Evolutionary conservation across 352 stramenopile genomes (phyloP).

Genomic region (Saprolegnia diclina): DNA sequence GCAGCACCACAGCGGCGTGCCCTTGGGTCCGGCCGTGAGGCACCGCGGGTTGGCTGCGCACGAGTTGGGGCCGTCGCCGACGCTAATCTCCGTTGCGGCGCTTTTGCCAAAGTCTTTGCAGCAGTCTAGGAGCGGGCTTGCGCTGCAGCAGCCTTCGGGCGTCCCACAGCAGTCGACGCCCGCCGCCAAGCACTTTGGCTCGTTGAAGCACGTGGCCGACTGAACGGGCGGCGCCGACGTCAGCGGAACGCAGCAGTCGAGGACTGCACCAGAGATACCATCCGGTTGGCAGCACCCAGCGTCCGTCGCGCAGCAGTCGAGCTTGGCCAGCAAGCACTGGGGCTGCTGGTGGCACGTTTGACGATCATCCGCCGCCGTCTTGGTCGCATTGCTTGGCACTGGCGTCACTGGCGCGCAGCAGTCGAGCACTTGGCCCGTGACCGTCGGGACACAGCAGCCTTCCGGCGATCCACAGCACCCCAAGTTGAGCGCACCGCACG

Average conservation of each 20-base stretch:
- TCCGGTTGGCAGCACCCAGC: conserved; percentile 44
- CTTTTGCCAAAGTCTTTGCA: conserved; percentile 17
- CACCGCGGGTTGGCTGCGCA: conserved; percentile 30
- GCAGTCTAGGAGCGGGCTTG: conserved; percentile 28
- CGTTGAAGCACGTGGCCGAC: conserved; percentile 34
- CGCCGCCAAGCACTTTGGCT: conserved; percentile 49
- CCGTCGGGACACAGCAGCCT: conserved; percentile 41
- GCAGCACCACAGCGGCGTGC: conserved; percentile 33
- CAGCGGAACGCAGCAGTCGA: conserved; percentile 42
- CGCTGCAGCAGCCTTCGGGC: conserved; percentile 44
- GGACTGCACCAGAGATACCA: conserved; percentile 29
- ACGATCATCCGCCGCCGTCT: conserved; percentile 1
- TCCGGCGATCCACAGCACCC: conserved; percentile 41
- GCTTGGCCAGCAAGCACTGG: conserved; percentile 35
- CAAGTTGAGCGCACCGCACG: conserved; percentile 38
- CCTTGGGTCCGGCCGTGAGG: conserved; percentile 30
- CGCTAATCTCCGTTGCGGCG: background rate
- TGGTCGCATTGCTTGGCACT: background rate
- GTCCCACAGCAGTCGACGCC: conserved; percentile 58
- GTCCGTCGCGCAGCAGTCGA: conserved; percentile 43
- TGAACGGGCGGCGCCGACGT: conserved; percentile 2
- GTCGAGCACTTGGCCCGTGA: conserved; percentile 35
- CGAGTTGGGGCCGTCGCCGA: conserved; percentile 8
- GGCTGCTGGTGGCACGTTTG: conserved; percentile 39
- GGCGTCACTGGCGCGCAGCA: conserved; percentile 32